phyloP scores from a whole-genome alignment of 306 rosid species.

The Cucurbita argyrosperma region DNA sequence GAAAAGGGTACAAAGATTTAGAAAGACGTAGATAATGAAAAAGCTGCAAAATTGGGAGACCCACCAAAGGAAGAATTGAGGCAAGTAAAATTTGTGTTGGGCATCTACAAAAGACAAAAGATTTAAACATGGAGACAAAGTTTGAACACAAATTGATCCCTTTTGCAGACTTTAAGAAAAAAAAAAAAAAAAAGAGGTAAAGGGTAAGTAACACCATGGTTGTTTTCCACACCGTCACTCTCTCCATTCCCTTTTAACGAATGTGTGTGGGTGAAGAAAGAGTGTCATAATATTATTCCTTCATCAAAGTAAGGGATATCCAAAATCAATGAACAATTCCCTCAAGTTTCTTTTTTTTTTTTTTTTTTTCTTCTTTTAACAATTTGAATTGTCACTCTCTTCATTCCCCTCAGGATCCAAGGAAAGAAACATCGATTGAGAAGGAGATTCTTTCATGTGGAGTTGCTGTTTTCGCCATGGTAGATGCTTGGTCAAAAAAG shows the following conservation, averaged over 20 bases:
- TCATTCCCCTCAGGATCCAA: constrained; percentile 47
- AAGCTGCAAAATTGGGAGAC: constrained; percentile 16
- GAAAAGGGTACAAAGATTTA: not conserved
- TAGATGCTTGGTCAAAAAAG: constrained; percentile 39
- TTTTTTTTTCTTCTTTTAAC: not conserved
- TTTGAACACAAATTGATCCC: constrained; percentile 51
- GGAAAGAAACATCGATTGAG: not conserved
- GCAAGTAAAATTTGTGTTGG: constrained; percentile 12
- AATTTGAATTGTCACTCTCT: not conserved
- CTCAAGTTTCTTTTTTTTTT: not conserved
- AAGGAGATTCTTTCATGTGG: constrained; percentile 37
- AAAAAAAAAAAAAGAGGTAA: constrained; percentile 30
- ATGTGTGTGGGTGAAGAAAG: not conserved
- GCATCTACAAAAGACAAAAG: constrained; percentile 65
- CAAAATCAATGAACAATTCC: constrained; percentile 7
- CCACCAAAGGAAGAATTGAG: constrained; percentile 28
- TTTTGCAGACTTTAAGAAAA: constrained; percentile 62
- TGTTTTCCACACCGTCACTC: constrained; percentile 37
- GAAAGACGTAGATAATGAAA: constrained; percentile 5
- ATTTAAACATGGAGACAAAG: constrained; percentile 52
- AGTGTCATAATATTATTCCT: constrained; percentile 5
- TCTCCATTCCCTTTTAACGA: constrained; percentile 17
- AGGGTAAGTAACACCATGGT: constrained; percentile 17
- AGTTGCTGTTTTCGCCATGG: constrained; percentile 20
- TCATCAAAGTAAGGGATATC: constrained; percentile 74